Conservation (phyloP, 2,329 filamentous ascomycete genomes). For the Kalmusia sp. region DNA sequence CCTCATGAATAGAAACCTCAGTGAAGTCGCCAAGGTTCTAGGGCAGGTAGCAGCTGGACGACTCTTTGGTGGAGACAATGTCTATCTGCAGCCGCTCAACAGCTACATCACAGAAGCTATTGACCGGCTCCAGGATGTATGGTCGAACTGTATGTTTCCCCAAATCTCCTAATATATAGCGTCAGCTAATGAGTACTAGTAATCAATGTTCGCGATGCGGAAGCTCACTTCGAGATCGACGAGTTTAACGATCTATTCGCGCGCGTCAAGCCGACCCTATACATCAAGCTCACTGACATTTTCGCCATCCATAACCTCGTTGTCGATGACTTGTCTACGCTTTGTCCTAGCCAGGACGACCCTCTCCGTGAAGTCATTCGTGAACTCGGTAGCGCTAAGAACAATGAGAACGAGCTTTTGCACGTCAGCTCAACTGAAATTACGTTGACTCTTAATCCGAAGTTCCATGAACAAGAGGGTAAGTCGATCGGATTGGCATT, state of each 20-base stretch:
- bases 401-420: conserved; percentile 91
- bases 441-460: conserved; percentile 86
- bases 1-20: conserved; percentile 89
- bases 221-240: conserved; percentile 95
- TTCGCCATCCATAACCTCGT: conserved; percentile 94
- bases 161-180: neutral
- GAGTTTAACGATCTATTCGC: conserved; percentile 98
- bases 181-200: conserved; percentile 57
- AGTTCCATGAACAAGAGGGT: conserved; percentile 83
- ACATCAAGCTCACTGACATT: conserved; percentile 98
- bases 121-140: conserved; percentile 77
- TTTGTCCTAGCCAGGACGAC: conserved; percentile 85
- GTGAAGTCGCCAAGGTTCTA: conserved; percentile 90
- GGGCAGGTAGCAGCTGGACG: conserved; percentile 87
- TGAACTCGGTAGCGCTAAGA: conserved; percentile 94
- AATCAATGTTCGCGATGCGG: conserved; percentile 84
- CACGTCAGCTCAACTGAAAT: conserved; percentile 88
- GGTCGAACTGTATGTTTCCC: conserved; percentile 64
- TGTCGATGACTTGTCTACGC: conserved; percentile 75
- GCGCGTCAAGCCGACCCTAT: conserved; percentile 95
- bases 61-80: conserved; percentile 90
- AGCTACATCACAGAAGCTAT: conserved; percentile 87
- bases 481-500: conserved; percentile 25
- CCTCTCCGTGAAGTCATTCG: conserved; percentile 88
- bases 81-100: conserved; percentile 95